Evolutionary conservation across 2,329 filamentous ascomycete genomes (phyloP), one percentile per base, ranked within the genome.

Genomic region (Xylariaceae sp.): DNA sequence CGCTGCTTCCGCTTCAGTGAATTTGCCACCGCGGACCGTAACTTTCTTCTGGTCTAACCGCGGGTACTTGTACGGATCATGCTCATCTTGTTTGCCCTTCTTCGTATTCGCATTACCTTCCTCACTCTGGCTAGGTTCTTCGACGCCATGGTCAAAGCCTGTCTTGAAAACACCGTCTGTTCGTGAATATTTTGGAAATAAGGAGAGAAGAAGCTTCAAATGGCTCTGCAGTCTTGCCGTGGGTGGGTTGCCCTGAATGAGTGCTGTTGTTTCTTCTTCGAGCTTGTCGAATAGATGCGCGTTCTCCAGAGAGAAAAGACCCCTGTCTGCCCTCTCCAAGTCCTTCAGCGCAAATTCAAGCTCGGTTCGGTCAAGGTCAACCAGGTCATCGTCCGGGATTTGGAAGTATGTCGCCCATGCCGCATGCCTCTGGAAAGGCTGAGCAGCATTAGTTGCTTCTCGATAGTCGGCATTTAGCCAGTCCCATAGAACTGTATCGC

Each of bases 1-100:
- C 19, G 56, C 54, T 23, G 45, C 55, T 37, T 57, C 45, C 27
- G 51, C 55, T 36, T 43, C 35, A n/a, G 54, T 57, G 32, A 53
- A 60, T 7, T 12, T 40, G 3, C 50, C 55, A 22, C 57, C 56
- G 16, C 58, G 49, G 14, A 46, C 47, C 29, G 20, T 43, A 14
- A 23, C 40, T 7, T 22, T 10, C 16, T 1, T 2, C 5, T n/a
- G n/a, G n/a, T n/a, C n/a, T n/a, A 47, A 44, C 4, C 25, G 34
- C 11, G 51, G 48, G 32, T 41, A 53, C 4, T 21, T 20, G 10
- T n/a, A n/a, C n/a, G n/a, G n/a, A n/a, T n/a, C n/a, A n/a, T 48
- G 40, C 40, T 17, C 19, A 17, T n/a, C 32, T n/a, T 37, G 22
- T 10, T 23, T 4, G 7, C 11, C 22, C 19, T 22, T 17, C 11